A percentile compares a stretch with the other conserved stretches of the same genome.
These are phyloP conservation scores for Euphorbia peplus DNA, from an alignment of 345 rosid species.

Conservation along the genomic window DNA sequence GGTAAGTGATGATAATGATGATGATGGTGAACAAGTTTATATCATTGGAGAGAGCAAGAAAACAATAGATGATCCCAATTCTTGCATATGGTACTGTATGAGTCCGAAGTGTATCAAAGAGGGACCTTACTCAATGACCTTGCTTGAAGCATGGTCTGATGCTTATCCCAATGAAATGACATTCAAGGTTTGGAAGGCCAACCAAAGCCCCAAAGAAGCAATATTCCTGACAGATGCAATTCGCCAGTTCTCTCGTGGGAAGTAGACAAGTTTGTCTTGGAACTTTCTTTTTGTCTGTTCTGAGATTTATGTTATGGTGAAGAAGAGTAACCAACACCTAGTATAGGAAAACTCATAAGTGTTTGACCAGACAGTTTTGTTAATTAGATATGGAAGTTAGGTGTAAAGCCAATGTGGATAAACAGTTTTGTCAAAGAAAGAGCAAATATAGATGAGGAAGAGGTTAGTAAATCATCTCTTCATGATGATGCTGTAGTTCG, in stretches of 20 bases:
- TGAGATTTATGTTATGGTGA: too few relatives aligned
- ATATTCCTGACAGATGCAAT: slow-evolving; percentile 15
- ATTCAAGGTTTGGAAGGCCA: slow-evolving; percentile 22
- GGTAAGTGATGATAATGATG: slow-evolving; percentile 21
- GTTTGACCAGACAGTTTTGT: too few relatives aligned
- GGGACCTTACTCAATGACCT: slow-evolving; percentile 22
- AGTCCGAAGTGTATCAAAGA: slow-evolving; percentile 1
- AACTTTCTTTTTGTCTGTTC: neutral
- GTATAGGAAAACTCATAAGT: neutral
- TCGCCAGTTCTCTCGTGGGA: neutral
- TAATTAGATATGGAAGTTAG: neutral
- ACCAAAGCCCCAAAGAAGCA: slow-evolving; percentile 23
- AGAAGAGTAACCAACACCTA: neutral
- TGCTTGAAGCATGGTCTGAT: slow-evolving; percentile 22
- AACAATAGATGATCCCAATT: neutral
- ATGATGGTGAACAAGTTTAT: slow-evolving; percentile 15
- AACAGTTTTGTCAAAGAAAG: too few relatives aligned
- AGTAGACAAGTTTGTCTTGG: neutral
- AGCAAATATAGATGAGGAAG: too few relatives aligned
- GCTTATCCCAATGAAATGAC: neutral
- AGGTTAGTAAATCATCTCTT: too few relatives aligned
- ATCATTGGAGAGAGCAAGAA: neutral
- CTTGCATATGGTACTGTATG: slow-evolving; percentile 10
- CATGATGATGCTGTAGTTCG: too few relatives aligned
- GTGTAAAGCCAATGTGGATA: too few relatives aligned